Percentiles rank a stretch among this genome's conserved stretches.
These are phyloP conservation scores for Candida maltosa DNA, from an alignment of 805 yeast species.

Conservation along the genomic window DNA sequence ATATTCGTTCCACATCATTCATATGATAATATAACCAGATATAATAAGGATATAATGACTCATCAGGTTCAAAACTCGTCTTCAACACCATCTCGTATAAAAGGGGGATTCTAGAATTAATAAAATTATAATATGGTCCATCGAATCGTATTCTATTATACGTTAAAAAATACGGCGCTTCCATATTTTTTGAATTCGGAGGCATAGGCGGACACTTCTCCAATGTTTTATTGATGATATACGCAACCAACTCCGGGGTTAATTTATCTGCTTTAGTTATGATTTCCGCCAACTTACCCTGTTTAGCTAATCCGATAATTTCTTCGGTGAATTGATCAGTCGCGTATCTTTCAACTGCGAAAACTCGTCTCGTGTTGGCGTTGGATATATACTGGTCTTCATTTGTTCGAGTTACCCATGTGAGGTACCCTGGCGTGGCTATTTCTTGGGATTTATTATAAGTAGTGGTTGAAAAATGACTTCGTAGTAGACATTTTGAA, in stretches of 20 bases:
- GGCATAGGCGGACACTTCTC: conserved; percentile 7
- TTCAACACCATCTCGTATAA: conserved; percentile 14
- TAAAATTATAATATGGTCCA: conserved; percentile 10
- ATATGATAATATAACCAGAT: conserved; percentile 36
- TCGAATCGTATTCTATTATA: conserved; percentile 4
- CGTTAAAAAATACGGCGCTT: conserved; percentile 9
- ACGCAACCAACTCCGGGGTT: conserved; percentile 3
- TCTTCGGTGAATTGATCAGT: background rate
- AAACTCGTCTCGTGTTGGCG: too few species aligned
- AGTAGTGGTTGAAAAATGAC: too few species aligned
- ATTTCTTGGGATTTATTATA: too few species aligned
- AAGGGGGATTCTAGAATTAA: conserved; percentile 18
- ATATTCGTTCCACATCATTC: conserved; percentile 22
- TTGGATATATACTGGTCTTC: too few species aligned
- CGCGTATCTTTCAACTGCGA: background rate
- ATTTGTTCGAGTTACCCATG: too few species aligned
- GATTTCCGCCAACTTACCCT: background rate
- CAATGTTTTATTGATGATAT: conserved; percentile 9
- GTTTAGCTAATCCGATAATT: background rate
- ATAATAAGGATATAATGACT: conserved; percentile 18
- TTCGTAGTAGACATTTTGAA: too few species aligned
- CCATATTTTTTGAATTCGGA: conserved; percentile 10
- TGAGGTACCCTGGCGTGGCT: too few species aligned
- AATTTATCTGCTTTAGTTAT: background rate
- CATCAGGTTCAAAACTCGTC: conserved; percentile 6